Evolutionary conservation across 805 yeast genomes (phyloP), one percentile per base, ranked within the genome.

Genomic region (Kazachstania kunashirensis): DNA sequence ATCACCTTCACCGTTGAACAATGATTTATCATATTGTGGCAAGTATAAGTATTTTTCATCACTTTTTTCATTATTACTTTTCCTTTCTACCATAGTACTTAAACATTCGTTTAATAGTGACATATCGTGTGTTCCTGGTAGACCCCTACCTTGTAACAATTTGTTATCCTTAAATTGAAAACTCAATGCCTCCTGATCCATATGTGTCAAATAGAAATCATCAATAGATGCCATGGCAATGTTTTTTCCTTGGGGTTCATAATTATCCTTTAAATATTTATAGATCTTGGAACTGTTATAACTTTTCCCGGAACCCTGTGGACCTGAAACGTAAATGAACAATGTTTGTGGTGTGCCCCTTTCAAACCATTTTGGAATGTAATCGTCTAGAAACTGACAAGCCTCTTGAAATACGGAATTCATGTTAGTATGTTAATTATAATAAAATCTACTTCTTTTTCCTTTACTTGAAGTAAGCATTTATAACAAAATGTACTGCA

Each of bases 121-220:
- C 40, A 83, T 50, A 51, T 89, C 96, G 55, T 89, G 98, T 0
- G 97, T 89, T 0, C 96, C 96, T 0, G 97, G 97, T 12, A 84
- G 66, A 0, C 97, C 97, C 18, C 97, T 63, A 3, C 95, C 95
- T 40, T 67, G 71, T 13, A 84, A 50, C 32, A 89, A 61, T 24
- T 59, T 53, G 52, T 84, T 83, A 11, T 59, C 67, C 0, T 63
- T 52, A 41, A 63, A 59, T 11, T 41, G 36, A 5, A 43, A 26
- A 1, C 71, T 68, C 17, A 86, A 51, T 23, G 42, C 40, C 18
- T 39, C 41, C 51, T 85, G 96, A 14, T 78, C 79, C 6, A 52
- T 57, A 52, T 75, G 77, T 0, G 84, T 75, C 27, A 84, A 62
- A 55, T 89, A 89, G 41, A 84, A 73, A 58, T 92, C 97, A 60